Conservation (phyloP, 345 rosid genomes). For the Zanthoxylum bungeanum region DNA sequence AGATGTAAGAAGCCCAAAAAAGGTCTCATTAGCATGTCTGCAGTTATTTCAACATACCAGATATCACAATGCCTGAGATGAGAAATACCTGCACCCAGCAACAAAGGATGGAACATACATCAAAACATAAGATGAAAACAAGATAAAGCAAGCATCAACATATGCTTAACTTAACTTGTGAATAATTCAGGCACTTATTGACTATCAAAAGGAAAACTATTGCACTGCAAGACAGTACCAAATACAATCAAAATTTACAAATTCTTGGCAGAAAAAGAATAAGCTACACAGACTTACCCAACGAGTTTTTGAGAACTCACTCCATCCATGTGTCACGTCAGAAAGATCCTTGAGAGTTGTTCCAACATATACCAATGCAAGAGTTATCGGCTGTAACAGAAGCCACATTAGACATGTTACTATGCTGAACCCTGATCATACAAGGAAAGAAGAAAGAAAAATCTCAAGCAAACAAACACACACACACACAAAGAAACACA, state of each 20-base stretch:
- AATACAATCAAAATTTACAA: not conserved
- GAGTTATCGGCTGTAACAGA: slow-evolving; percentile 81
- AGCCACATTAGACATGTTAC: slow-evolving; percentile 17
- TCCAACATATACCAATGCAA: slow-evolving; percentile 84
- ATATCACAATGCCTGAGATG: slow-evolving; percentile 58
- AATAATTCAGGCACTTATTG: not conserved
- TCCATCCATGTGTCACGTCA: slow-evolving; percentile 98
- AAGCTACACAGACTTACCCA: slow-evolving; percentile 54
- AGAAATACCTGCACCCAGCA: slow-evolving; percentile 59
- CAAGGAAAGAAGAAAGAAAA: not conserved
- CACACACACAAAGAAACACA: too few species aligned
- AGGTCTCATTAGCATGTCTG: not conserved
- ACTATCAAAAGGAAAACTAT: not conserved
- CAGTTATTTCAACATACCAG: slow-evolving; percentile 58
- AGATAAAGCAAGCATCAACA: slow-evolving; percentile 6
- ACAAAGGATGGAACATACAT: not conserved
- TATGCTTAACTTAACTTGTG: slow-evolving; percentile 6
- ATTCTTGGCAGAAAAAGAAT: not conserved
- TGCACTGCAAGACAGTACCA: not conserved
- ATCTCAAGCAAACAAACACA: not conserved
- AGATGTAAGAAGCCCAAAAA: not conserved
- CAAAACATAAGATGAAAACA: slow-evolving; percentile 15
- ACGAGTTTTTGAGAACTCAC: slow-evolving; percentile 73
- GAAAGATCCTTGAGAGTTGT: slow-evolving; percentile 98
- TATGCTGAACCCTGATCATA: not conserved